Evolutionary conservation across 768 basidiomycete genomes (phyloP), one percentile per base, ranked within the genome.

Genomic region (Tremella fuciformis): DNA sequence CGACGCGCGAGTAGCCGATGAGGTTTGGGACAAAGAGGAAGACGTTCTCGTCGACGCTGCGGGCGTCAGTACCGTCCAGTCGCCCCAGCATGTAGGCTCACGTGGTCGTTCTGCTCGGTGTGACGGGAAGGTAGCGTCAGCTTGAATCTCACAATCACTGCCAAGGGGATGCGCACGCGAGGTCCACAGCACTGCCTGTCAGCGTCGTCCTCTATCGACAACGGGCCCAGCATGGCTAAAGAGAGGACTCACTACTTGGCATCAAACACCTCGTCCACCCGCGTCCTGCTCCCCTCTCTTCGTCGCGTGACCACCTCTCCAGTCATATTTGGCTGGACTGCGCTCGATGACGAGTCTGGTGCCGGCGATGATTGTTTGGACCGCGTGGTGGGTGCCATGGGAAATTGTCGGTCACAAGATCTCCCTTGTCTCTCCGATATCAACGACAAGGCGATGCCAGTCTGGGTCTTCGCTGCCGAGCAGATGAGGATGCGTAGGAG

Each of bases 1-100:
- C 82, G 70, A 99, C 83, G 42, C 96, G 88, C 24, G 85, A 82
- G 76, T 99, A 99, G 18, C 67, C 94, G 75, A 99, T 97, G 71
- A 99, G 81, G 78, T 99, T 99, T 39, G 96, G 93, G 15, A 92
- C 84, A 79, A 98, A 99, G 52, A 98, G 84, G 77, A 94, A 99
- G 64, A 98, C 88, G 77, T 97, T 98, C 80, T 99, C 96, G 37
- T 88, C 61, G 18, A 61, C 60, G 29, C 64, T 71, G 63, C 8
- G 52, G 26, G 25, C 9, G 26, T 59, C 59, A 62, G 54, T 46
- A 13, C 21, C n/a, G 19, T 21, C 37, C 21, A 25, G 24, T 22
- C 51, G 3, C 13, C 26, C 3, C 7, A 3, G 21, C 9, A 49
- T 8, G 38, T 18, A 26, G 16, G 57, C 67, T 71, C 40, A 74